phyloP scores from a whole-genome alignment of 1,139 yeast genomes.

The Suhomyces coccinellae region DNA sequence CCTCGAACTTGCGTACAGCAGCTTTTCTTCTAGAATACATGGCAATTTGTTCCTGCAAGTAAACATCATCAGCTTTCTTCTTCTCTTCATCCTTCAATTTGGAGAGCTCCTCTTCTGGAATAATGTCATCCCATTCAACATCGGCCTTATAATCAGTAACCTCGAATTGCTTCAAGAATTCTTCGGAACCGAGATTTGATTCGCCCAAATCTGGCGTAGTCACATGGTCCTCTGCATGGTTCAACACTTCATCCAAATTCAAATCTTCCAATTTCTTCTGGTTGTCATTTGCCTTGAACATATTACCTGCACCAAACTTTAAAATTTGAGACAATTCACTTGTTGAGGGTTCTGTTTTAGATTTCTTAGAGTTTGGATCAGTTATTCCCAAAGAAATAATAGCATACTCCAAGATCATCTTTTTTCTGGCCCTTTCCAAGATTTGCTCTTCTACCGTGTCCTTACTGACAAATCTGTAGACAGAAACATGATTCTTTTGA shows the following conservation, averaged over 20 bases:
- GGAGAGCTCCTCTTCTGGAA: slow-evolving; percentile 90
- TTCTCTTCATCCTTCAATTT: slow-evolving; percentile 91
- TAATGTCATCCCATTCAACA: slow-evolving; percentile 98
- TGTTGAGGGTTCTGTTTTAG: slow-evolving; percentile 67
- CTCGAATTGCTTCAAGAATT: slow-evolving; percentile 93
- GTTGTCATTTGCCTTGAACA: slow-evolving; percentile 91
- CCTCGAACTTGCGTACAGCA: slow-evolving; percentile 56
- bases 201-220: slow-evolving; percentile 97
- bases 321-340: slow-evolving; percentile 89
- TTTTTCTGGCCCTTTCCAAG: slow-evolving; percentile 91
- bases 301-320: slow-evolving; percentile 97
- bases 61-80: slow-evolving; percentile 80
- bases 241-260: slow-evolving; percentile 92
- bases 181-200: slow-evolving; percentile 96
- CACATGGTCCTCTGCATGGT: slow-evolving; percentile 95
- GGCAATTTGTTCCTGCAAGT: slow-evolving; percentile 84
- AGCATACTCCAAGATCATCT: slow-evolving; percentile 98
- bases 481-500: slow-evolving; percentile 96
- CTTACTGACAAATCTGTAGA: slow-evolving; percentile 92
- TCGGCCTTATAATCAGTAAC: slow-evolving; percentile 99
- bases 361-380: slow-evolving; percentile 55
- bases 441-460: slow-evolving; percentile 98
- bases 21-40: slow-evolving; percentile 81
- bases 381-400: slow-evolving; percentile 95
- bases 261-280: slow-evolving; percentile 94